Base-by-base conservation (phyloP, 805 yeast genomes). In the Komagataella phaffii region DNA sequence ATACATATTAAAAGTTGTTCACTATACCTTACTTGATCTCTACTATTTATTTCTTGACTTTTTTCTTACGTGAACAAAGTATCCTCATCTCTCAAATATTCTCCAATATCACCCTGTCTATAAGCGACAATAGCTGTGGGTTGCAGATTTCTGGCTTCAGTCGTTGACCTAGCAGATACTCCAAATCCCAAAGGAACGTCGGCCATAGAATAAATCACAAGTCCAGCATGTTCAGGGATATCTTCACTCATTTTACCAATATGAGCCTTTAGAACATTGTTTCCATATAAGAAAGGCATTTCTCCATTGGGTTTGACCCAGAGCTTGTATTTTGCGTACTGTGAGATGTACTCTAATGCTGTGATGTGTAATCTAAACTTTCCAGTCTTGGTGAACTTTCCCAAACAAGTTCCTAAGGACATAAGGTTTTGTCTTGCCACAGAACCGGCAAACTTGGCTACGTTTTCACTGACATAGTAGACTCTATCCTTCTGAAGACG, bases 281-380 rank as follows among this genome's bases (percentile, higher is more conserved):
- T 93, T 44, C 99, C 99, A 61, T 93, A 93, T 57, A 93, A 70
- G 65, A 85, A 93, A 12, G 99, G 98, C 99, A 93, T 93, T 69
- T 93, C 99, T 60, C 99, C 99, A 64, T 93, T 93, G 50, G 81
- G 82, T 67, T 93, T 93, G 68, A 93, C 88, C 99, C 99, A 93
- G 45, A 93, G 74, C 70, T 91, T 93, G 71, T 83, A 89, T 66
- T 86, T 87, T 49, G 99, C 97, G 64, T 84, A 83, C 59, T 87
- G 84, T 2, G 96, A 84, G 53, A 93, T 70, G 55, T 87, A 77
- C 48, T 86, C 82, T 56, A 93, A 75, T 3, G 96, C 76, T n/a
- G 99, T 93, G 55, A 93, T 83, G 66, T 93, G 99, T 58, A 93
- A 73, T 69, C 96, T 80, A 73, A 93, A 93, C 69, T 93, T 93